These are phyloP conservation scores for Geotrichum restrictum DNA, from an alignment of 1,139 yeast species.

Conservation along the genomic window DNA sequence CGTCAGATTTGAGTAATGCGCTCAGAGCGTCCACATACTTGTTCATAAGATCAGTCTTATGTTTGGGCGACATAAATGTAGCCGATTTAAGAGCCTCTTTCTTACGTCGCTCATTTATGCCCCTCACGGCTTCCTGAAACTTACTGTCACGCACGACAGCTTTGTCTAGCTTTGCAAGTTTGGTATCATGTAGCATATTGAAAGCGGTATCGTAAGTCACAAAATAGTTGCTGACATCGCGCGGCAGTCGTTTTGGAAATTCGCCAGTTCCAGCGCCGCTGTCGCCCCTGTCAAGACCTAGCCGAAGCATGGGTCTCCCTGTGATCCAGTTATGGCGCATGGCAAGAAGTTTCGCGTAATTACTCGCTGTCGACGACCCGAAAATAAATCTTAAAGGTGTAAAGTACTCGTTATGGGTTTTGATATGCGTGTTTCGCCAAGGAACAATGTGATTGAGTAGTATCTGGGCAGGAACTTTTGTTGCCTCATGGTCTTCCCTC, in stretches of 20 bases:
- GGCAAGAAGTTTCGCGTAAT: conserved; percentile 19
- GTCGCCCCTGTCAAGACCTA: conserved; percentile 19
- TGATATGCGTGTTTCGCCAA: conserved; percentile 26
- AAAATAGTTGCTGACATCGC: conserved; percentile 18
- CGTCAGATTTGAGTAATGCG: conserved; percentile 12
- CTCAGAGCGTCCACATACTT: conserved; percentile 13
- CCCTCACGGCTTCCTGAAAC: conserved; percentile 13
- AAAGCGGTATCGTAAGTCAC: conserved; percentile 19
- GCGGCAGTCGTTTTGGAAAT: conserved; percentile 6
- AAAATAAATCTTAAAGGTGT: conserved; percentile 24
- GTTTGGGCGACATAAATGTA: neutral
- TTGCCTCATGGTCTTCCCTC: conserved; percentile 1
- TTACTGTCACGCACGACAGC: conserved; percentile 10
- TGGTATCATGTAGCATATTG: conserved; percentile 15
- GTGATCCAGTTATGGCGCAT: conserved; percentile 19
- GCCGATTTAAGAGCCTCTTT: neutral
- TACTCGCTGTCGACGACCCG: conserved; percentile 24
- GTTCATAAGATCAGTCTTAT: neutral
- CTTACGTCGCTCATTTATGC: conserved; percentile 11
- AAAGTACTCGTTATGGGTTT: conserved; percentile 14
- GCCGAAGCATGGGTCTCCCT: conserved; percentile 22
- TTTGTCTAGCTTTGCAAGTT: conserved; percentile 12
- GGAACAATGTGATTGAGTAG: conserved; percentile 25
- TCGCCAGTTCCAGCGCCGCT: conserved; percentile 1
- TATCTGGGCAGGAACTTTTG: conserved; percentile 24